phyloP scores from a whole-genome alignment of 2,329 filamentous ascomycete genomes.

The Hawksworthiomyces lignivorus region DNA sequence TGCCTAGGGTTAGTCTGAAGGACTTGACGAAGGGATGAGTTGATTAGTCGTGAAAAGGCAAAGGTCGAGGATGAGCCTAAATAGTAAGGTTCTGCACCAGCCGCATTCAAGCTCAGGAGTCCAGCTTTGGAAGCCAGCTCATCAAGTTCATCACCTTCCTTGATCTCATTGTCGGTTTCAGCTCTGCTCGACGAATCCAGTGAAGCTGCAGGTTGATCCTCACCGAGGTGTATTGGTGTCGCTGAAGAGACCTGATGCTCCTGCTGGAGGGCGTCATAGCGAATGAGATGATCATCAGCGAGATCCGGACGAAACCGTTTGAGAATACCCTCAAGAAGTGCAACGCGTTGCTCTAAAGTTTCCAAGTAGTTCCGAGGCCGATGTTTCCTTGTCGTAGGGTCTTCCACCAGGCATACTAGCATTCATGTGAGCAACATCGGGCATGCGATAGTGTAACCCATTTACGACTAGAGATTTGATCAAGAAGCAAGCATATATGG shows the following conservation, averaged over 20 bases:
- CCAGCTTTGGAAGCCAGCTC: conserved; percentile 22
- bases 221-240: too few relatives aligned
- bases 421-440: too few relatives aligned
- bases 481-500: too few relatives aligned
- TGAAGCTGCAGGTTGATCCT: too few relatives aligned
- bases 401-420: conserved; percentile 19
- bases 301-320: background rate
- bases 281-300: background rate
- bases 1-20: too few relatives aligned
- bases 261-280: background rate
- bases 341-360: conserved; percentile 21
- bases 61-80: conserved; percentile 28
- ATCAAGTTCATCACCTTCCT: too few relatives aligned
- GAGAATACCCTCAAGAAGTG: conserved; percentile 17
- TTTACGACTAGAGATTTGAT: too few relatives aligned
- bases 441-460: too few relatives aligned
- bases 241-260: too few relatives aligned
- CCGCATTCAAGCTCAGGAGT: conserved; percentile 22
- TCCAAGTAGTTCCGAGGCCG: conserved; percentile 24
- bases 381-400: conserved; percentile 19
- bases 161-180: background rate
- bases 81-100: conserved; percentile 28
- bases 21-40: conserved; percentile 14
- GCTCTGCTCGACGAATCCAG: background rate
- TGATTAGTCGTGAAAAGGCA: conserved; percentile 23